Evolutionary conservation across 2,329 filamentous ascomycete genomes (phyloP).

Genomic region (Pyricularia pennisetigena): DNA sequence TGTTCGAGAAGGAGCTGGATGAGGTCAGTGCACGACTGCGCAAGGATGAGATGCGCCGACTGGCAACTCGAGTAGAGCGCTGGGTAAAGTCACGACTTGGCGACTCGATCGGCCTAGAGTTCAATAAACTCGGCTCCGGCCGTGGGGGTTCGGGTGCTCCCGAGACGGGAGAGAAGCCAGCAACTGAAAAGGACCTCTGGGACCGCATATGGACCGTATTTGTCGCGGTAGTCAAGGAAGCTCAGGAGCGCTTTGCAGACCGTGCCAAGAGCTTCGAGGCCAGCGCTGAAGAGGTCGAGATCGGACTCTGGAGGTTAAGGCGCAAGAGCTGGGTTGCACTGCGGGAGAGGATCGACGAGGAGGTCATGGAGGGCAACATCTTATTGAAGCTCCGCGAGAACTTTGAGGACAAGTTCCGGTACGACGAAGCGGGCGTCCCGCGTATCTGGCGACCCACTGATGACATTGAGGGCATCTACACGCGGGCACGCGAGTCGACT

Average conservation of each 20-base stretch:
- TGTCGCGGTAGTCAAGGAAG: conserved; percentile 70
- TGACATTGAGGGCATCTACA: conserved; percentile 95
- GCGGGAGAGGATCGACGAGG: conserved; percentile 85
- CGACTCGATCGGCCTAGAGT: conserved; percentile 84
- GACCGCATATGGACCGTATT: conserved; percentile 91
- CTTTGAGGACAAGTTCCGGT: conserved; percentile 98
- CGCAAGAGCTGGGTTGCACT: conserved; percentile 93
- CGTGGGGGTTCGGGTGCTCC: conserved; percentile 74
- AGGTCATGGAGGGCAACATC: conserved; percentile 96
- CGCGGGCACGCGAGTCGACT: conserved; percentile 83
- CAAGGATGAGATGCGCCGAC: conserved; percentile 90
- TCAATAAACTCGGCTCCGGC: conserved; percentile 90
- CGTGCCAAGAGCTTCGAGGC: conserved; percentile 91
- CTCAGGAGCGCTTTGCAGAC: conserved; percentile 76
- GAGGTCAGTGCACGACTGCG: conserved; percentile 76
- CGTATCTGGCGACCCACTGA: conserved; percentile 95
- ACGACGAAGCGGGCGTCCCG: conserved; percentile 89
- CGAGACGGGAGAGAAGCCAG: conserved; percentile 63
- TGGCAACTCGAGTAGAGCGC: conserved; percentile 84
- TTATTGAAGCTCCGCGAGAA: conserved; percentile 93
- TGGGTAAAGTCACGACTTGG: conserved; percentile 85
- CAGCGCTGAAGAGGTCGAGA: conserved; percentile 78
- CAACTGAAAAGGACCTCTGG: conserved; percentile 80
- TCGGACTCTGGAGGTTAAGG: conserved; percentile 85
- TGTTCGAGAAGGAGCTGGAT: conserved; percentile 86